Conservation (phyloP, 257 asterid genomes). For the Craterostigma plantagineum region DNA sequence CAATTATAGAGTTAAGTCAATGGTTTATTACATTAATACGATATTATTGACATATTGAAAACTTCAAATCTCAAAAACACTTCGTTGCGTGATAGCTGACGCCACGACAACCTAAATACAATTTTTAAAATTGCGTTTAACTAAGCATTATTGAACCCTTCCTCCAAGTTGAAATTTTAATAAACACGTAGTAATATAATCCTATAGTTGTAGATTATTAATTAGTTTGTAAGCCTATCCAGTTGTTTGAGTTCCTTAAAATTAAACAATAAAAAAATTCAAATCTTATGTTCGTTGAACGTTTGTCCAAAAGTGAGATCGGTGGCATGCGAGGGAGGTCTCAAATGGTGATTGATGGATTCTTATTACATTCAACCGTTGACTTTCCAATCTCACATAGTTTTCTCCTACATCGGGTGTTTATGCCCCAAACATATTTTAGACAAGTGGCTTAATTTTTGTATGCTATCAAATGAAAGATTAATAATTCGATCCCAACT, state of each 20-base stretch:
- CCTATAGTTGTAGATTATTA: conserved; percentile 1
- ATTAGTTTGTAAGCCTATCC: conserved; percentile 9
- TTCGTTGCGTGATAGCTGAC: conserved; percentile 24
- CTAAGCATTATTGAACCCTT: neutral
- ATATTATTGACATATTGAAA: neutral
- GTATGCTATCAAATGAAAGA: no score
- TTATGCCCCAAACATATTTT: conserved; percentile 1
- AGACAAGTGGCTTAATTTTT: no score
- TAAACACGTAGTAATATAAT: neutral
- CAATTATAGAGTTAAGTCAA: no score
- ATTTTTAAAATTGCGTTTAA: conserved; percentile 6
- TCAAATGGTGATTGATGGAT: conserved; percentile 27
- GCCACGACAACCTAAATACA: conserved; percentile 12
- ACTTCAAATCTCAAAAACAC: conserved; percentile 8
- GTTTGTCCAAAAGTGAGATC: conserved; percentile 16
- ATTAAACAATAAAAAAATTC: no score
- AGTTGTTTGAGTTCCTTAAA: neutral
- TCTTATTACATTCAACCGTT: conserved; percentile 17
- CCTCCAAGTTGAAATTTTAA: conserved; percentile 1
- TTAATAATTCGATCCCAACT: no score
- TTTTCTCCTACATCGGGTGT: conserved; percentile 2
- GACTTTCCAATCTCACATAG: conserved; percentile 19
- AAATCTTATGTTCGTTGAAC: neutral
- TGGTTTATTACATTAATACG: no score
- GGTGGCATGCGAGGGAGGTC: conserved; percentile 46